These are phyloP conservation scores for Gynostemma pentaphyllum DNA, from an alignment of 306 rosid genomes.

Conservation along the genomic window DNA sequence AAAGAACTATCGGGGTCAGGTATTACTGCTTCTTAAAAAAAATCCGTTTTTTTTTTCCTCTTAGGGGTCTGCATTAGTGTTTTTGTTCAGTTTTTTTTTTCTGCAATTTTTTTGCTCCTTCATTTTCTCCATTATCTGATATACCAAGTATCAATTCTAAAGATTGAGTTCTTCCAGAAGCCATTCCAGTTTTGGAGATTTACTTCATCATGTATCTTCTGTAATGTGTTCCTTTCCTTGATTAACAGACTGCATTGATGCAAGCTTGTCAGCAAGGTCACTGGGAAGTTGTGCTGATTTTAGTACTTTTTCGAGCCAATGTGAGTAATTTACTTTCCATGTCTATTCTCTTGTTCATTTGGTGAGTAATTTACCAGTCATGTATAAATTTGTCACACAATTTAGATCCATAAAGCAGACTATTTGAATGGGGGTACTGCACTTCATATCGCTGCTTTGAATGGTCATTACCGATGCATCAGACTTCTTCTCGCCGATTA, in stretches of 20 bases:
- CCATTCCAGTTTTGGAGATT: background rate
- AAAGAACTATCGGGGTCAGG: conserved; percentile 98
- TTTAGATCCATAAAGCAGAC: conserved; percentile 81
- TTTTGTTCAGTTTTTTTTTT: background rate
- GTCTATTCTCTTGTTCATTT: background rate
- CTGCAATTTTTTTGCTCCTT: background rate
- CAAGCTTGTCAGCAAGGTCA: conserved; percentile 99
- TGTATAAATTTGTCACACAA: background rate
- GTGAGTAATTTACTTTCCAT: conserved; percentile 26
- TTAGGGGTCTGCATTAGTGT: background rate
- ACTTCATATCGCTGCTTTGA: conserved; percentile 85
- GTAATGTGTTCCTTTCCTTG: background rate
- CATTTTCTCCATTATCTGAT: background rate
- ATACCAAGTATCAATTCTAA: background rate
- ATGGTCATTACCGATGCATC: conserved; percentile 86
- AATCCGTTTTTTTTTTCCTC: background rate
- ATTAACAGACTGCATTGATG: conserved; percentile 94
- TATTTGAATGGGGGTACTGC: conserved; percentile 95
- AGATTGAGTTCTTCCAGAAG: background rate
- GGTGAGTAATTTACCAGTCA: background rate
- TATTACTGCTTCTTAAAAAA: conserved; percentile 18
- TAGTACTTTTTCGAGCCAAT: conserved; percentile 57
- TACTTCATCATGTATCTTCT: background rate
- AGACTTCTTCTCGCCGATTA: conserved; percentile 71
- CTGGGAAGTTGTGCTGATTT: conserved; percentile 88